Base-by-base conservation (phyloP, 2,329 filamentous ascomycete genomes). In the Botrytis medusae region DNA sequence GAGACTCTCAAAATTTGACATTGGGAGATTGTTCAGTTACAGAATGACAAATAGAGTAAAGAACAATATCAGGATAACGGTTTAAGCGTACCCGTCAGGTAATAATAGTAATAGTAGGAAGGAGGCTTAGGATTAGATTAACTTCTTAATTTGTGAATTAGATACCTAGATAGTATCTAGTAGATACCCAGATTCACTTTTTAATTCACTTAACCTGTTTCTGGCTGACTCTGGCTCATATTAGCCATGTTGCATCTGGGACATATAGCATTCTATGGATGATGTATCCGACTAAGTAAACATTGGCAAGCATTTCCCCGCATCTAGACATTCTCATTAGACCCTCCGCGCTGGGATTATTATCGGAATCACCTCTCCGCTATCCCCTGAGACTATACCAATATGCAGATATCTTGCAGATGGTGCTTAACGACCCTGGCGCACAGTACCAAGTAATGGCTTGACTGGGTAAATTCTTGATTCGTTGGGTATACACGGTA, bases 401-500 rank as follows among this genome's bases (percentile, higher is more conserved):
- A 37, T 40, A 29, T 68, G 65, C 65, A 69, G 34, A 57, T 34
- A 57, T 68, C 65, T 57, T 68, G 65, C 65, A 57, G 65, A 32
- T 32, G 16, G 37, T 42, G 25, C n/a, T 59, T 25, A n/a, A 34
- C 32, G 44, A 44, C 63, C 62, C 63, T 69, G 34, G 10, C 34
- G 25, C 12, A 42, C 48, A 57, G 9, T 57, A 69, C 65, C 51
- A 57, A 67, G 22, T 22, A 16, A 54, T 32, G 25, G 51, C 51
- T 18, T 60, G 71, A 69, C 54, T 72, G 37, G 71, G 46, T n/a
- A 69, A 69, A 46, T 64, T 51, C 42, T 68, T 72, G 29, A 62
- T 73, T 73, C 65, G 22, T 63, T 62, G 65, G 72, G 72, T 73
- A 69, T 70, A 73, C 59, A 54, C 48, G 57, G 32, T 42, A 71